These are phyloP conservation scores for Suillus weaverae DNA, from an alignment of 768 basidiomycete species.

Conservation along the genomic window DNA sequence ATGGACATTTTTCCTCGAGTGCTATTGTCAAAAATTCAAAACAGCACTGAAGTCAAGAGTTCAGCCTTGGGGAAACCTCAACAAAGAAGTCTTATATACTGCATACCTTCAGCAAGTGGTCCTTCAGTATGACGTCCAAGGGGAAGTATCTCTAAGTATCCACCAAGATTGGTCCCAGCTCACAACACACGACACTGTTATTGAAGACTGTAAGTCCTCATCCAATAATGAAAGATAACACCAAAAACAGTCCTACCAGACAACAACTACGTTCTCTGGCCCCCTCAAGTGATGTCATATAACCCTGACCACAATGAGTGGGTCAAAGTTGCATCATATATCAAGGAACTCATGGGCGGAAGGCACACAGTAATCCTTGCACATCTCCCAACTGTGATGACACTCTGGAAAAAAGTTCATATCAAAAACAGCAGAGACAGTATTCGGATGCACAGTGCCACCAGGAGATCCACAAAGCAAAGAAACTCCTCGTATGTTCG, in stretches of 20 bases:
- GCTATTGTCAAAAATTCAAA: conserved; percentile 19
- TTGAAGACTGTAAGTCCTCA: conserved; percentile 12
- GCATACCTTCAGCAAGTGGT: conserved; percentile 12
- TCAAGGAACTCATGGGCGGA: conserved; percentile 1
- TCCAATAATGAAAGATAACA: not conserved
- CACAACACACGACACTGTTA: conserved; percentile 8
- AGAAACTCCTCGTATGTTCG: conserved; percentile 9
- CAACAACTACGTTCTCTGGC: conserved; percentile 9
- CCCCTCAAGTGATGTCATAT: conserved; percentile 11
- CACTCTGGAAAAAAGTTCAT: conserved; percentile 26
- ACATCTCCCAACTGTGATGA: conserved; percentile 4
- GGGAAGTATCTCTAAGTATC: conserved; percentile 8
- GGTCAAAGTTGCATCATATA: not conserved
- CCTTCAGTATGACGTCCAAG: conserved; percentile 3
- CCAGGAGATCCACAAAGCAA: conserved; percentile 4
- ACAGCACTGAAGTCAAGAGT: conserved; percentile 10
- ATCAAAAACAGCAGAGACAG: conserved; percentile 27
- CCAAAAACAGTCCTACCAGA: not conserved
- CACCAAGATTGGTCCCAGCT: conserved; percentile 2
- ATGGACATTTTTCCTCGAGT: conserved; percentile 25
- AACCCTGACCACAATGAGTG: not conserved
- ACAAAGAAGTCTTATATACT: conserved; percentile 7
- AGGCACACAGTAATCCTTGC: not conserved
- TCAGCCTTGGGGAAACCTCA: conserved; percentile 19
- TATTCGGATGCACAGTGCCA: conserved; percentile 14